Evolutionary conservation across 305 asterid genomes (phyloP).

Genomic region (Striga hermonthica): DNA sequence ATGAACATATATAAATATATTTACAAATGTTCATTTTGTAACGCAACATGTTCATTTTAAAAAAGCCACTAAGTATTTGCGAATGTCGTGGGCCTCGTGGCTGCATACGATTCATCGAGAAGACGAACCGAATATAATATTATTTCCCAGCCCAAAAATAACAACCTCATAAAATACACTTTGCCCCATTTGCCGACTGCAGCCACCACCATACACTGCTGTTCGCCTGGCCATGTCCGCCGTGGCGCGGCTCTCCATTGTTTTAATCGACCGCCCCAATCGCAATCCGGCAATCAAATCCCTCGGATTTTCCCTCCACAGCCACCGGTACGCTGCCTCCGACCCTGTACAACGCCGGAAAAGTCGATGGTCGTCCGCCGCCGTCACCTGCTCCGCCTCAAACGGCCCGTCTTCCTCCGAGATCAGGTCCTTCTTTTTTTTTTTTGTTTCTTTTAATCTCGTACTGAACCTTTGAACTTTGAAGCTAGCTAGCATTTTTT

Average conservation of each 20-base stretch:
- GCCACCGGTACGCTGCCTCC: slow-evolving; percentile 24
- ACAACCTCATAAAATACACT: slow-evolving; percentile 19
- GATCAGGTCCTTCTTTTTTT: slow-evolving; percentile 34
- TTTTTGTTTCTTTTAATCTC: too few species aligned
- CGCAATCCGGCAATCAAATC: slow-evolving; percentile 27
- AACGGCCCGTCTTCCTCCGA: slow-evolving; percentile 47
- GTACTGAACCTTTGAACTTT: too few species aligned
- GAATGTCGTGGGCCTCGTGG: slow-evolving; percentile 31
- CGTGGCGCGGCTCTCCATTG: slow-evolving; percentile 39
- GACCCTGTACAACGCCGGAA: slow-evolving; percentile 30
- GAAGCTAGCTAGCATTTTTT: too few species aligned
- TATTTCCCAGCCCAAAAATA: slow-evolving; percentile 6
- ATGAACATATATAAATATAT: too few species aligned
- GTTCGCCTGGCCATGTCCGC: slow-evolving; percentile 40
- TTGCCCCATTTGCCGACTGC: slow-evolving; percentile 8
- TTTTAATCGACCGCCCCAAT: slow-evolving; percentile 28
- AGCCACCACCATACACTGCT: slow-evolving; percentile 11
- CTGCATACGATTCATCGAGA: slow-evolving; percentile 32
- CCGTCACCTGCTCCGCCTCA: slow-evolving; percentile 50
- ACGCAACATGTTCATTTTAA: too few species aligned
- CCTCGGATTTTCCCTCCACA: slow-evolving; percentile 30
- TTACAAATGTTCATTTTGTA: too few species aligned
- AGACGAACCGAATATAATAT: background rate
- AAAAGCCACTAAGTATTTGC: too few species aligned
- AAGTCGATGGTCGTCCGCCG: slow-evolving; percentile 24